phyloP scores from a whole-genome alignment of 306 rosid species.

The Cotoneaster glaucophyllus region DNA sequence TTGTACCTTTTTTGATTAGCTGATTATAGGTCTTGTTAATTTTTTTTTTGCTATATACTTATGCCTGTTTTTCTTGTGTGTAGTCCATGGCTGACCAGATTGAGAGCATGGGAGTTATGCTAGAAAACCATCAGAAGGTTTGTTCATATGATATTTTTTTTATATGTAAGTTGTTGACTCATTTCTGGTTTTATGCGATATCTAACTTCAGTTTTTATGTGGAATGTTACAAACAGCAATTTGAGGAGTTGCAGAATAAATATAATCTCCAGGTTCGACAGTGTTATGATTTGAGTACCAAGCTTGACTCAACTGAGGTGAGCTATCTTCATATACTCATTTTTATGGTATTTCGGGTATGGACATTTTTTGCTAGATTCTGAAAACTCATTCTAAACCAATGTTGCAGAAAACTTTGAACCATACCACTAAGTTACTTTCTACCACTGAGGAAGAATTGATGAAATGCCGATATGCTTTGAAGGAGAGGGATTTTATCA shows the following conservation, averaged over 20 bases:
- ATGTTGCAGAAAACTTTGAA: constrained; percentile 53
- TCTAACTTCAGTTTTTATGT: constrained; percentile 7
- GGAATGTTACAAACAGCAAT: constrained; percentile 40
- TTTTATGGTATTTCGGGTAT: neutral
- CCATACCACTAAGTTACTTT: constrained; percentile 61
- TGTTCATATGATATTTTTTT: neutral
- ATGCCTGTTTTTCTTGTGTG: constrained; percentile 13
- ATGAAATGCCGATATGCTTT: constrained; percentile 57
- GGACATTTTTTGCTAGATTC: neutral
- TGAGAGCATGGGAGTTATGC: constrained; percentile 71
- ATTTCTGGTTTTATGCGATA: neutral
- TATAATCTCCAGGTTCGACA: constrained; percentile 55
- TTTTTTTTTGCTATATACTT: neutral
- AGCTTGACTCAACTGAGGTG: constrained; percentile 83
- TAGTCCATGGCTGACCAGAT: constrained; percentile 93
- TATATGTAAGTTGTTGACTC: neutral
- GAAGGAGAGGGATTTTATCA: constrained; percentile 68
- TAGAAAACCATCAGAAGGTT: constrained; percentile 84
- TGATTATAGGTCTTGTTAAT: neutral
- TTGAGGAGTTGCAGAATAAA: constrained; percentile 67
- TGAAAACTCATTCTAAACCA: constrained; percentile 1
- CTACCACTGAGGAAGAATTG: constrained; percentile 62
- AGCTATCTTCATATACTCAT: constrained; percentile 11
- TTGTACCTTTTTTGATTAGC: neutral
- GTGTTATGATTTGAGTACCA: constrained; percentile 60